Conservation (phyloP, 371 early-diverging fungal species). For the Mortierella sp. region DNA sequence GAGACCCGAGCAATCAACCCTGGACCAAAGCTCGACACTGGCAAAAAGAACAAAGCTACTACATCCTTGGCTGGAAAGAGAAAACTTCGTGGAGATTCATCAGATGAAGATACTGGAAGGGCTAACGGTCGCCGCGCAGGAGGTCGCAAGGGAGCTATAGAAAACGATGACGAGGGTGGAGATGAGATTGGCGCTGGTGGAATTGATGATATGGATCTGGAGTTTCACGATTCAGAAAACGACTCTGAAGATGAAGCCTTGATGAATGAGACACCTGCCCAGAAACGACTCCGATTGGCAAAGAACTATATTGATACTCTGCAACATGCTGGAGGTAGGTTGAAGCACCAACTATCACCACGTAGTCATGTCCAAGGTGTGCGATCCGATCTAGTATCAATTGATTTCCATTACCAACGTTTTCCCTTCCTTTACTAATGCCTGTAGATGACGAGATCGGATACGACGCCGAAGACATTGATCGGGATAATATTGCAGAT, state of each 20-base stretch:
- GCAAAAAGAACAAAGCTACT: constrained; percentile 38
- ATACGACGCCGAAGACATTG: constrained; percentile 93
- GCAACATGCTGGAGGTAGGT: constrained; percentile 73
- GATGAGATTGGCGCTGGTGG: constrained; percentile 66
- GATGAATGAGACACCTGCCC: constrained; percentile 85
- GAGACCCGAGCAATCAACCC: constrained; percentile 34
- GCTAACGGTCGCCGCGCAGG: constrained; percentile 9
- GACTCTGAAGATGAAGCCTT: constrained; percentile 74
- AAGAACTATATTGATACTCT: constrained; percentile 90
- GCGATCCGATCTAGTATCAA: neutral
- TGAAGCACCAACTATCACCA: neutral
- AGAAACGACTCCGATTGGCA: constrained; percentile 92
- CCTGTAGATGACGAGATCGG: constrained; percentile 72
- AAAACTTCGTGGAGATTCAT: constrained; percentile 45
- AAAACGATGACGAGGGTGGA: constrained; percentile 62
- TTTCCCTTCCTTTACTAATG: neutral
- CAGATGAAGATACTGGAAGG: constrained; percentile 25
- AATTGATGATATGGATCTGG: constrained; percentile 66
- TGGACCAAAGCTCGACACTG: constrained; percentile 38
- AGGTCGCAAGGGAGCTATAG: constrained; percentile 35
- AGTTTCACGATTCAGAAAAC: constrained; percentile 54
- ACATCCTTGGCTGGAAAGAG: constrained; percentile 52
- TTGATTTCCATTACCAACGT: neutral
- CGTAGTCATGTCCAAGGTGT: neutral
- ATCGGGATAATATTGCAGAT: constrained; percentile 92